A percentile compares a stretch with the other conserved stretches of the same genome.
These are phyloP conservation scores for Termitomyces titanicus DNA, from an alignment of 768 basidiomycete genomes.

Conservation along the genomic window DNA sequence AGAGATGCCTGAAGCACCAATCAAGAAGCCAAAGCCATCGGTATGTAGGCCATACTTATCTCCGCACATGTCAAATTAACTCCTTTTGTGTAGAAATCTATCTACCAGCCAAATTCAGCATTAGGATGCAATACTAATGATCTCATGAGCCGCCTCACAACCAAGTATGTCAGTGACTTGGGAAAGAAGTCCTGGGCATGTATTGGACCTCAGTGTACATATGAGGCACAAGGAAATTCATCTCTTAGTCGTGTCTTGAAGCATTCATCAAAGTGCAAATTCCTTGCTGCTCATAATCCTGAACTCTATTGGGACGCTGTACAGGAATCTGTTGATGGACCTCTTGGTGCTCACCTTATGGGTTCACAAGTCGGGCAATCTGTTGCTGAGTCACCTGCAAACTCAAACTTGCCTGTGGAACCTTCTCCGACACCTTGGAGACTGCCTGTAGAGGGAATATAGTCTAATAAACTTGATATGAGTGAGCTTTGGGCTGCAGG, in stretches of 20 bases:
- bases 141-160: background rate
- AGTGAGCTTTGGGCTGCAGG: background rate
- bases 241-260: background rate
- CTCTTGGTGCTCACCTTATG: background rate
- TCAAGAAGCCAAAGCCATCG: background rate
- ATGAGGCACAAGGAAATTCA: background rate
- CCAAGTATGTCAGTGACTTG: background rate
- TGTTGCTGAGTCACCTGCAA: too few species aligned
- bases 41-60: background rate
- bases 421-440: background rate
- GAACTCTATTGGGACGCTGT: background rate
- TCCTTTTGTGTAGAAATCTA: background rate
- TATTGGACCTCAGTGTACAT: background rate
- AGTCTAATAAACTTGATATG: background rate
- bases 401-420: too few species aligned
- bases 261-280: background rate
- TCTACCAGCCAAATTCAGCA: background rate
- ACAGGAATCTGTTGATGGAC: background rate
- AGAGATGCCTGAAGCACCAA: background rate
- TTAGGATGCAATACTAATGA: background rate
- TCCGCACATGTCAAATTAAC: background rate
- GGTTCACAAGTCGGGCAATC: background rate
- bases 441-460: background rate
- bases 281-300: background rate
- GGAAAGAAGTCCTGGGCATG: background rate